Evolutionary conservation across 495 filamentous ascomycete genomes (phyloP), one percentile per base, ranked within the genome.

Genomic region (Penicillium antarcticum): DNA sequence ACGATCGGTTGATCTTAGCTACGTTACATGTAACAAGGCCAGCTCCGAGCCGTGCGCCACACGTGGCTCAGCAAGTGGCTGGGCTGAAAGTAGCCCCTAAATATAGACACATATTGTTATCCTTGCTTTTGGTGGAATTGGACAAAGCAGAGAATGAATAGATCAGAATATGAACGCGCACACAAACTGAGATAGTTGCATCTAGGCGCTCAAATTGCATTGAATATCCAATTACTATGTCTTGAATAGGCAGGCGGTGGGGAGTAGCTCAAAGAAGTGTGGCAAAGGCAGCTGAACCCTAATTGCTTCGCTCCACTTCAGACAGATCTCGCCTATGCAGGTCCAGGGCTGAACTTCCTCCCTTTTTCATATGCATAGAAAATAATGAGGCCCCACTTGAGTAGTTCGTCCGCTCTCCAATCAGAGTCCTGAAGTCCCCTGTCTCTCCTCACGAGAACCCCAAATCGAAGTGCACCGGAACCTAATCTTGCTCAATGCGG

Each of bases 401-500:
- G 39, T 43, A 51, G 46, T 60, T 60, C 44, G 39, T 34, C 13
- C 39, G 3, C 1, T 19, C 46, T 51, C 61, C 61, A 64, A 64
- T 59, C 55, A 62, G 2, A 7, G 10, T 16, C 11, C 1, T 29
- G 12, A 57, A 51, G n/a, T 26, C 10, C 37, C 21, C 35, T 13
- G 14, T 42, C 18, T 48, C 41, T 43, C 42, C 24, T 55, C 38
- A 35, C 37, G 31, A 46, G 37, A 45, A 42, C 9, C 29, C 42
- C 38, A 36, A 55, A 58, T 64, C 40, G 48, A 31, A 10, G 5
- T 29, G 26, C 23, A 41, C 51, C 55, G 52, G 44, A 64, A 64
- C 61, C 29, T 59, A 64, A 64, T 64, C 61, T 58, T 55, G 18
- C 17, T 36, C 19, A 18, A 12, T 39, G 49, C 34, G 33, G 33